These are phyloP conservation scores for Termitomyces sp. DNA, from an alignment of 768 basidiomycete genomes.

Conservation along the genomic window DNA sequence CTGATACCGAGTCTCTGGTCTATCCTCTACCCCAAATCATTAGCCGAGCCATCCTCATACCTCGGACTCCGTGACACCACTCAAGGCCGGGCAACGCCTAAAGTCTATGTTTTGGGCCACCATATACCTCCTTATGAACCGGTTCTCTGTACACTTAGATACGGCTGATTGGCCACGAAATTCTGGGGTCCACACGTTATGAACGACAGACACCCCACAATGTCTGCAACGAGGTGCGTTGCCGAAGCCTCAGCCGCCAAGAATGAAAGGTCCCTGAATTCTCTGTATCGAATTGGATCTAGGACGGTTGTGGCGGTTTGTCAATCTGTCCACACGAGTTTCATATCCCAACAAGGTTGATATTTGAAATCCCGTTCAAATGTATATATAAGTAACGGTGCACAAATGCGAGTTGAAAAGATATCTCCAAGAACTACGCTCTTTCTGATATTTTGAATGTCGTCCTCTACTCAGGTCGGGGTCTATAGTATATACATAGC, in stretches of 20 bases:
- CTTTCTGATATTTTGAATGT: slow-evolving; percentile 7
- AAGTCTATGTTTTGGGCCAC: slow-evolving; percentile 12
- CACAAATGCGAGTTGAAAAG: background rate
- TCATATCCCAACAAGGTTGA: background rate
- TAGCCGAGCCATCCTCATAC: slow-evolving; percentile 6
- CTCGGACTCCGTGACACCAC: slow-evolving; percentile 9
- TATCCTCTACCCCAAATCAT: slow-evolving; percentile 1
- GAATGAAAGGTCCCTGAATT: slow-evolving; percentile 11
- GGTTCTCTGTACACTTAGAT: background rate
- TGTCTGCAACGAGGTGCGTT: slow-evolving; percentile 1
- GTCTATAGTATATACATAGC: background rate
- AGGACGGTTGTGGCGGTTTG: slow-evolving; percentile 10
- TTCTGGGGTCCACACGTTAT: slow-evolving; percentile 10
- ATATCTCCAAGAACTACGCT: background rate
- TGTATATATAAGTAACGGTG: slow-evolving; percentile 4
- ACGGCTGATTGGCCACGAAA: slow-evolving; percentile 9
- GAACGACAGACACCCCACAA: background rate
- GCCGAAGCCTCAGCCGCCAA: background rate
- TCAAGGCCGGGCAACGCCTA: slow-evolving; percentile 14
- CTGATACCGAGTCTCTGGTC: background rate
- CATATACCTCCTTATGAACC: slow-evolving; percentile 4
- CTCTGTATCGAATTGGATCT: slow-evolving; percentile 6
- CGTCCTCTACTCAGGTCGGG: slow-evolving; percentile 11
- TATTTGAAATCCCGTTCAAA: slow-evolving; percentile 6
- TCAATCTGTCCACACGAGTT: slow-evolving; percentile 1